Conservation (phyloP, 805 yeast genomes). For the Metschnikowia hibisci region DNA sequence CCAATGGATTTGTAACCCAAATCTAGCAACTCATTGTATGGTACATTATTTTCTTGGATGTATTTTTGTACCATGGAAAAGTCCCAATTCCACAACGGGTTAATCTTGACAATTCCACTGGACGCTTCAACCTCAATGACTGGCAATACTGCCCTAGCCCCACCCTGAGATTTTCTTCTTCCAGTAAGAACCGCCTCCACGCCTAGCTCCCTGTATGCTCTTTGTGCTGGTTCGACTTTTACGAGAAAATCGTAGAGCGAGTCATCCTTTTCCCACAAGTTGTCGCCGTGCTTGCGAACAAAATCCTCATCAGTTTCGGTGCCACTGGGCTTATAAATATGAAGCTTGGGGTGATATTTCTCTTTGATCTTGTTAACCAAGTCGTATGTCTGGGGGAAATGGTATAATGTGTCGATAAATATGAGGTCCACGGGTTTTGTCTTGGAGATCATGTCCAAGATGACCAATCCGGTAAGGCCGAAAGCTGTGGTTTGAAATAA, state of each 20-base stretch:
- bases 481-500: conserved; percentile 91
- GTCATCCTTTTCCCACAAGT: conserved; percentile 82
- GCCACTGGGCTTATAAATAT: conserved; percentile 64
- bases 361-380: conserved; percentile 56
- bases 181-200: conserved; percentile 92
- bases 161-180: conserved; percentile 87
- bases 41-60: conserved; percentile 67
- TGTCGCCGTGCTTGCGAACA: conserved; percentile 62
- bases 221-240: conserved; percentile 87
- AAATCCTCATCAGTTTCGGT: conserved; percentile 60
- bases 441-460: conserved; percentile 69
- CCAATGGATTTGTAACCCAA: conserved; percentile 89
- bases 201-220: conserved; percentile 70
- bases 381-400: conserved; percentile 89
- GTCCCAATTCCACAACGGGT: conserved; percentile 83
- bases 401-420: conserved; percentile 87
- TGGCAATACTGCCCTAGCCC: conserved; percentile 65
- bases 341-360: conserved; percentile 55
- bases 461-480: conserved; percentile 88
- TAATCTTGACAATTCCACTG: conserved; percentile 75
- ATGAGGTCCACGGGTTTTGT: conserved; percentile 61
- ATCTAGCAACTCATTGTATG: conserved; percentile 80
- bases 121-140: conserved; percentile 72
- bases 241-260: conserved; percentile 77
- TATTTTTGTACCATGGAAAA: conserved; percentile 69